Evolutionary conservation across 257 asterid species (phyloP), one percentile per base, ranked within the genome.

Genomic region (Striga asiatica): DNA sequence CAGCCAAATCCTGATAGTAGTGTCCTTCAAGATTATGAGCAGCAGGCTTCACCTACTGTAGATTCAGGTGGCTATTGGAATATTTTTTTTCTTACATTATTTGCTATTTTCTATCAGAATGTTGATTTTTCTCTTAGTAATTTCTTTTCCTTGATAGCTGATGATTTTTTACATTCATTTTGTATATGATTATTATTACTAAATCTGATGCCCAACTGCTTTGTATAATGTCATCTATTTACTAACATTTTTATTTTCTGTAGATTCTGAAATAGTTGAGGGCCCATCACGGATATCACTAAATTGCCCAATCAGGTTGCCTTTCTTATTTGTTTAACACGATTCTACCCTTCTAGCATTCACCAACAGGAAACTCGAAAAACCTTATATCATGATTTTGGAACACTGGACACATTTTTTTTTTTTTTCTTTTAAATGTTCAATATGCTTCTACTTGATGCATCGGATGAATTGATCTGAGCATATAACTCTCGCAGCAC

Each of bases 291-390:
- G 93, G 67, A 80, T 82, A 64, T 82, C 95, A 21, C 67, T 85
- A 39, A 82, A 80, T 66, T 85, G 95, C 66, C 95, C 95, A 42
- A 78, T 85, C 49, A 85, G 93, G 95, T 85, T 66, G 55, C 50
- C 58, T 56, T 6, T 41, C 34, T 25, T 47, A 12, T 43, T 57
- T 45, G 45, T 53, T 60, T 3, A 22, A 39, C 16, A 5, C 2
- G 17, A 27, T 27, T 27, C 32, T 27, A 7, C 7, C 7, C 7
- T 27, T 27, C 32, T 27, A 27, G 3, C 7, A 27, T 27, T 3
- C 32, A 27, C n/a, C n/a, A 27, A 27, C 32, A 27, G 13, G 14
- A 16, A 35, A 2, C 6, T 31, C n/a, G 9, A 50, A 13, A 17
- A 17, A 35, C 51, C 47, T 10, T 10, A n/a, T n/a, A n/a, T n/a